These are phyloP conservation scores for Phytophthora fragariaefolia DNA, from an alignment of 352 stramenopile genomes.

Conservation along the genomic window DNA sequence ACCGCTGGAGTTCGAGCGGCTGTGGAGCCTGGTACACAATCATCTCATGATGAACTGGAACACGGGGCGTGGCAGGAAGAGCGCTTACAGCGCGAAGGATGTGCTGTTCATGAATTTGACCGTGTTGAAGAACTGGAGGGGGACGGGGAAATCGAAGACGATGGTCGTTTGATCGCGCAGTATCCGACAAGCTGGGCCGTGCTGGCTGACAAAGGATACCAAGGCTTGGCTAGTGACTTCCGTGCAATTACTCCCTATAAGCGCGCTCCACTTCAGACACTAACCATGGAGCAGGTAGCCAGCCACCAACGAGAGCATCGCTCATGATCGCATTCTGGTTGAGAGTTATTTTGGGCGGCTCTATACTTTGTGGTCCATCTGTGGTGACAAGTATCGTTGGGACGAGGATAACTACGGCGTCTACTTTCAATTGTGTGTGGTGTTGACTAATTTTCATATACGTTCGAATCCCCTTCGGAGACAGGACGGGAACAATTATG, in stretches of 20 bases:
- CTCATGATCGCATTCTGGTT: background rate
- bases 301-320: background rate
- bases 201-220: no score
- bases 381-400: background rate
- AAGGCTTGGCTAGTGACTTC: no score
- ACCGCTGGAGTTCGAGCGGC: background rate
- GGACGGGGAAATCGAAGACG: no score
- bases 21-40: background rate
- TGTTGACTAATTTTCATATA: background rate
- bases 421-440: background rate
- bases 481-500: background rate
- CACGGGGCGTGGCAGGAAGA: background rate
- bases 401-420: background rate
- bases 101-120: background rate
- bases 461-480: background rate
- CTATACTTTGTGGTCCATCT: background rate
- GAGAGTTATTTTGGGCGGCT: background rate
- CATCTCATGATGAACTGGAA: constrained; percentile 4
- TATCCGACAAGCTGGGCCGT: no score
- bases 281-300: background rate
- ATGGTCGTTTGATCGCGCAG: no score
- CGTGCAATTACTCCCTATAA: no score
- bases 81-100: background rate
- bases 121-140: background rate
- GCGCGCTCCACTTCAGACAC: background rate